These are phyloP conservation scores for Dichomitus squalens DNA, from an alignment of 1,284 basidiomycete genomes.

Conservation along the genomic window DNA sequence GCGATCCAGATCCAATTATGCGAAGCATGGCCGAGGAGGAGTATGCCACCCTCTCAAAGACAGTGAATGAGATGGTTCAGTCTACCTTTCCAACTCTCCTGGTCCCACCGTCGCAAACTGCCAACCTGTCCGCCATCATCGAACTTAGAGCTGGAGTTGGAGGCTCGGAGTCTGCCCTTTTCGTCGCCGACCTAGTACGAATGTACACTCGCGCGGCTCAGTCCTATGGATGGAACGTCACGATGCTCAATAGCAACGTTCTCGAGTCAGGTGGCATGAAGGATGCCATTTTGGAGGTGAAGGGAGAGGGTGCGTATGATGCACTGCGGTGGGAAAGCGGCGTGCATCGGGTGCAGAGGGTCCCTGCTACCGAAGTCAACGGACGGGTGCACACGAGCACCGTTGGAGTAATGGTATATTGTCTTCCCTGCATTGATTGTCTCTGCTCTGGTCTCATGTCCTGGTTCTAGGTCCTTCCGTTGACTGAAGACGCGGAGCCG, in stretches of 20 bases:
- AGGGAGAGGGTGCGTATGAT: slow-evolving; percentile 81
- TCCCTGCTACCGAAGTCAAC: slow-evolving; percentile 87
- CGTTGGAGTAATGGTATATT: slow-evolving; percentile 79
- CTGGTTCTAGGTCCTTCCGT: slow-evolving; percentile 69
- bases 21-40: slow-evolving; percentile 84
- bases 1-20: slow-evolving; percentile 71
- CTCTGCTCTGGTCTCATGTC: not conserved
- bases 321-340: slow-evolving; percentile 89
- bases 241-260: slow-evolving; percentile 55
- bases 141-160: slow-evolving; percentile 95
- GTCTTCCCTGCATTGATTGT: not conserved
- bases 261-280: slow-evolving; percentile 70
- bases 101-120: slow-evolving; percentile 69
- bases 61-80: slow-evolving; percentile 52
- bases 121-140: slow-evolving; percentile 75
- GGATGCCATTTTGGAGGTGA: slow-evolving; percentile 85
- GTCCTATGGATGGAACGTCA: slow-evolving; percentile 51
- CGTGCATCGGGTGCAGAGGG: slow-evolving; percentile 94
- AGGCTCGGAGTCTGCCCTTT: slow-evolving; percentile 87
- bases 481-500: slow-evolving; percentile 61
- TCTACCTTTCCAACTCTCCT: slow-evolving; percentile 70
- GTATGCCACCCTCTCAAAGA: slow-evolving; percentile 50
- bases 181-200: slow-evolving; percentile 76
- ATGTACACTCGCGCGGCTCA: slow-evolving; percentile 84
- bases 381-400: slow-evolving; percentile 95